phyloP scores from a whole-genome alignment of 2,329 filamentous ascomycete genomes.

The Monosporascus sp. region DNA sequence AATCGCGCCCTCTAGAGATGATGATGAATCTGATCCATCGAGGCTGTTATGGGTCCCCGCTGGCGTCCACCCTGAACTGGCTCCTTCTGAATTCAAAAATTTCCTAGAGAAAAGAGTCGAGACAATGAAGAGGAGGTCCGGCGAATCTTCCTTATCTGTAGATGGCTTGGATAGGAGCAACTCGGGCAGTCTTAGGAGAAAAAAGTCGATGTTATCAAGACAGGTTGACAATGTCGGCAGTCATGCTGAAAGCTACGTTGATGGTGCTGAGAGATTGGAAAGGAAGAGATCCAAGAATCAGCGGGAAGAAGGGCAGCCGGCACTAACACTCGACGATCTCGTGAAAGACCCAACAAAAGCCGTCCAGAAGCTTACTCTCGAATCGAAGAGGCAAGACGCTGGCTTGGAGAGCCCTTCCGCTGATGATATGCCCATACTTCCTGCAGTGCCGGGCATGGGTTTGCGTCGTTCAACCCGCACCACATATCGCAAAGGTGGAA shows the following conservation, averaged over 20 bases:
- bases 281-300: conserved; percentile 60
- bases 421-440: conserved; percentile 83
- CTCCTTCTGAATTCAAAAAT: conserved; percentile 92
- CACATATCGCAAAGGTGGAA: conserved; percentile 80
- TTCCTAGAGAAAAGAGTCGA: conserved; percentile 93
- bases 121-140: conserved; percentile 78
- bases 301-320: conserved; percentile 43
- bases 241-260: conserved; percentile 61
- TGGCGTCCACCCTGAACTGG: conserved; percentile 86
- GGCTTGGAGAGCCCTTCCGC: conserved; percentile 34
- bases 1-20: conserved; percentile 64
- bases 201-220: conserved; percentile 92
- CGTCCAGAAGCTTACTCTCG: conserved; percentile 63
- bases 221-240: conserved; percentile 74
- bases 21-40: conserved; percentile 83
- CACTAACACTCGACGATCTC: conserved; percentile 73
- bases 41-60: conserved; percentile 94
- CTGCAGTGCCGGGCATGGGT: conserved; percentile 69
- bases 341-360: conserved; percentile 73
- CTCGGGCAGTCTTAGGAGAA: conserved; percentile 66
- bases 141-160: conserved; percentile 60
- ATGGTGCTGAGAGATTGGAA: conserved; percentile 77
- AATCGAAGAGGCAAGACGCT: conserved; percentile 40
- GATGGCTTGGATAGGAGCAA: conserved; percentile 49
- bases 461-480: conserved; percentile 87